These are phyloP conservation scores for Udeniomyces megalosporus DNA, from an alignment of 768 basidiomycete genomes.

Conservation along the genomic window DNA sequence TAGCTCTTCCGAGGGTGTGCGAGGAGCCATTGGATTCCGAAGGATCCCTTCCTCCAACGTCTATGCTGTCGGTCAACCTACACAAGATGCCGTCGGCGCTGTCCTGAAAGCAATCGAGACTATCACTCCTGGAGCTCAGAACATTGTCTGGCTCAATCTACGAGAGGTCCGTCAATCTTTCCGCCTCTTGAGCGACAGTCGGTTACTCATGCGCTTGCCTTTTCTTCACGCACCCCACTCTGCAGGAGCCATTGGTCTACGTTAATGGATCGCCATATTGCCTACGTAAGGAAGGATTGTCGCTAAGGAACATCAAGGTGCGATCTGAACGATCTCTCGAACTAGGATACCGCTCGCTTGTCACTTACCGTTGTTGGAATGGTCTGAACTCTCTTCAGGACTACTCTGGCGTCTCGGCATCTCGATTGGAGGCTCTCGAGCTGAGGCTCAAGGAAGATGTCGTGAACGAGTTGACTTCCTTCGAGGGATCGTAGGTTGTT, in stretches of 20 bases:
- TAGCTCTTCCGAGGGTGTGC: slow-evolving; percentile 38
- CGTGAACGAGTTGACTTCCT: slow-evolving; percentile 57
- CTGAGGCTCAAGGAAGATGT: slow-evolving; percentile 80
- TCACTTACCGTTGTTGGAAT: neutral
- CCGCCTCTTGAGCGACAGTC: no score
- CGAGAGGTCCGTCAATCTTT: slow-evolving; percentile 38
- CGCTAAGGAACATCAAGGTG: slow-evolving; percentile 87
- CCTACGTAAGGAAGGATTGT: slow-evolving; percentile 60
- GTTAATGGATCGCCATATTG: slow-evolving; percentile 89
- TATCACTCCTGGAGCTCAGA: slow-evolving; percentile 43
- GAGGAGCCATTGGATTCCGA: slow-evolving; percentile 91
- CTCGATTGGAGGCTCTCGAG: slow-evolving; percentile 75
- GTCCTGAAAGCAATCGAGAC: slow-evolving; percentile 50
- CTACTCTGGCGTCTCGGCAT: slow-evolving; percentile 86
- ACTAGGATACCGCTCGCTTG: no score
- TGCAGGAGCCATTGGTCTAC: slow-evolving; percentile 55
- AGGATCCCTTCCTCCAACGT: slow-evolving; percentile 62
- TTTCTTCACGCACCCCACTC: no score
- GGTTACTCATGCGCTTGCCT: no score
- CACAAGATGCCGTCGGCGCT: slow-evolving; percentile 64
- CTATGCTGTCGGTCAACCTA: slow-evolving; percentile 88
- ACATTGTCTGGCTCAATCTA: slow-evolving; percentile 80
- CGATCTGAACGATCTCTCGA: slow-evolving; percentile 10
- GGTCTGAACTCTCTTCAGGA: slow-evolving; percentile 36
- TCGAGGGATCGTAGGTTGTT: slow-evolving; percentile 55